Percentiles rank a stretch among this genome's conserved stretches.
Evolutionary conservation across 2,329 filamentous ascomycete species (phyloP).

Genomic region (Thielaviopsis ethacetica): DNA sequence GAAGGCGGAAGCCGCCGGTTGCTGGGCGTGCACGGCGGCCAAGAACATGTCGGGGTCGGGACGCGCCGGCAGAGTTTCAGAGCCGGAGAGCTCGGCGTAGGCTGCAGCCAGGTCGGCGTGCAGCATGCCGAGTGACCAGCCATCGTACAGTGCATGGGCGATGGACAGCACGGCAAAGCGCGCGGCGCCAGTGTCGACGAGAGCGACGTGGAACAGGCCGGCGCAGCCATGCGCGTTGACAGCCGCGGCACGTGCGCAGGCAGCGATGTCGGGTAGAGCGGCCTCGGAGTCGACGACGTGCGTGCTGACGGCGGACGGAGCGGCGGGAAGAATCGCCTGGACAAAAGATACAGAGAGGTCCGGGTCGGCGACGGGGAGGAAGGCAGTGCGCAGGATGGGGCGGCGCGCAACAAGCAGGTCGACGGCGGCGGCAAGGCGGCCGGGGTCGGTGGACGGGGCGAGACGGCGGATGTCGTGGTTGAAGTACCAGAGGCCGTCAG

Average conservation of each 20-base stretch:
- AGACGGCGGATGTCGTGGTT: slow-evolving; percentile 67
- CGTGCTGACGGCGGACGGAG: not conserved
- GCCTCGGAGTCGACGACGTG: not conserved
- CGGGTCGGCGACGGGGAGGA: slow-evolving; percentile 48
- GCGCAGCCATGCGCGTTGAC: slow-evolving; percentile 19
- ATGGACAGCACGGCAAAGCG: slow-evolving; percentile 49
- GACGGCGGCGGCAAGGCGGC: slow-evolving; percentile 45
- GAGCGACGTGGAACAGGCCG: slow-evolving; percentile 32
- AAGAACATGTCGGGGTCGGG: slow-evolving; percentile 23
- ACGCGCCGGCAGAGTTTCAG: slow-evolving; percentile 22
- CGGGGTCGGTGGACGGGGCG: slow-evolving; percentile 32
- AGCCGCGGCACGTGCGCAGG: slow-evolving; percentile 23
- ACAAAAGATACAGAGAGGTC: slow-evolving; percentile 33
- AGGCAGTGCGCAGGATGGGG: slow-evolving; percentile 61
- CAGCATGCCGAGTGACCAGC: slow-evolving; percentile 62
- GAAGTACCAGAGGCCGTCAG: slow-evolving; percentile 61
- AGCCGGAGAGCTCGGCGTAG: slow-evolving; percentile 29
- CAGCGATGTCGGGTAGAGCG: slow-evolving; percentile 17
- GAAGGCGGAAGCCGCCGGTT: slow-evolving; percentile 29
- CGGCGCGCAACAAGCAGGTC: slow-evolving; percentile 37
- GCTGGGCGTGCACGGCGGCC: slow-evolving; percentile 14
- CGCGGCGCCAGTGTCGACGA: slow-evolving; percentile 20
- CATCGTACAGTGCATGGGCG: slow-evolving; percentile 78
- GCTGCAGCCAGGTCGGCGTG: slow-evolving; percentile 53
- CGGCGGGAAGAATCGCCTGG: slow-evolving; percentile 27